Evolutionary conservation across 495 filamentous ascomycete genomes (phyloP), one percentile per base, ranked within the genome.

Genomic region (Echria macrotheca): DNA sequence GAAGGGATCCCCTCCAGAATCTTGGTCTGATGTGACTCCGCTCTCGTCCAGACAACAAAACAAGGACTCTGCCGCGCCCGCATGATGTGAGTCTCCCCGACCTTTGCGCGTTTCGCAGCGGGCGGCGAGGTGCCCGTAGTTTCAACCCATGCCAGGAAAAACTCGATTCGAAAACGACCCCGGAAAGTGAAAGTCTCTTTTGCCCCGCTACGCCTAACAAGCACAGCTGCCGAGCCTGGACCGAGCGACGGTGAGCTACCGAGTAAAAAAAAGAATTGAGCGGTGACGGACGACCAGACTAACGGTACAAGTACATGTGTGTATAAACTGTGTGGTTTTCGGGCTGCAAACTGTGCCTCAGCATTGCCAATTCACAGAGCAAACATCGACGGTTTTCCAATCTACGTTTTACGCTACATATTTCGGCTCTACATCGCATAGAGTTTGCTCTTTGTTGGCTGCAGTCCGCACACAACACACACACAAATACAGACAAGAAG

Each of bases 261-360:
- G n/a, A n/a, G n/a, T n/a, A n/a, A n/a, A n/a, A n/a, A n/a, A n/a
- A 32, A 19, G 23, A 17, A 44, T 44, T 44, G 42, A 32, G 42
- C 42, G 42, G 42, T 44, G 42, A 44, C 42, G 8, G 25, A 32
- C 25, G n/a, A 10, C 42, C n/a, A 3, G 24, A 8, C 18, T 24
- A 29, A 26, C 19, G 14, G n/a, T n/a, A n/a, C n/a, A n/a, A n/a
- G n/a, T n/a, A n/a, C 19, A 42, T 42, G 15, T 19, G 25, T 44
- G 24, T 44, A 28, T 44, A 21, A n/a, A 44, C 24, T 32, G 24
- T 24, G 26, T 15, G 8, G 10, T 12, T 15, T 44, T 44, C n/a
- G n/a, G 25, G 26, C 42, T 32, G 24, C 41, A 44, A 11, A n/a
- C 15, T 25, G 5, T 44, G 12, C 11, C 41, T n/a, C 21, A 18